These are phyloP conservation scores for Lodderomyces margitis DNA, from an alignment of 1,139 yeast genomes.

Conservation along the genomic window DNA sequence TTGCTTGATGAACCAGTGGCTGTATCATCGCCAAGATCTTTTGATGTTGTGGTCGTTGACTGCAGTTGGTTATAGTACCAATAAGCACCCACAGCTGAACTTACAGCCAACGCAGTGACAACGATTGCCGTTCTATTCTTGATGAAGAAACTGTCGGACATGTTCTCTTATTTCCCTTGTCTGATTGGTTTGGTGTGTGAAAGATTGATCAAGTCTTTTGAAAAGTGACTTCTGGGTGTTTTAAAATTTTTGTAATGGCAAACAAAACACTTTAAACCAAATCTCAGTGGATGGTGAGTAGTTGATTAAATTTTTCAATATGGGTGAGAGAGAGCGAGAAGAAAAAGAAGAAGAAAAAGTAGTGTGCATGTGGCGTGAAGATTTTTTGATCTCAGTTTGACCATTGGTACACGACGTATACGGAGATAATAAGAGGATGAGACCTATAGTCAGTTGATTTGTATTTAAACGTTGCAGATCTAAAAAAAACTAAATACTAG, in stretches of 20 bases:
- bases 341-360: not conserved
- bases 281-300: no score
- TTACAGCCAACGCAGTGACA: constrained; percentile 60
- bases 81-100: constrained; percentile 61
- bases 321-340: not conserved
- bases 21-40: not conserved
- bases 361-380: not conserved
- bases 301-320: no score
- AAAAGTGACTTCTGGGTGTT: not conserved
- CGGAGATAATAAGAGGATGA: not conserved
- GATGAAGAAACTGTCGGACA: constrained; percentile 39
- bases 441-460: not conserved
- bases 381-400: not conserved
- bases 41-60: constrained; percentile 13
- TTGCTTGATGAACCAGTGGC: constrained; percentile 1
- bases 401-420: not conserved
- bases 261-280: no score
- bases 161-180: no score
- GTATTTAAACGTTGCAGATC: no score
- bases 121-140: constrained; percentile 60
- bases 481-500: not conserved
- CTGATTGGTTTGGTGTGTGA: no score
- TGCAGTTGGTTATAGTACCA: constrained; percentile 45
- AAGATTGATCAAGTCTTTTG: no score
- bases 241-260: not conserved